These are phyloP conservation scores for Huntiella abstrusa DNA, from an alignment of 2,329 filamentous ascomycete species.

Conservation along the genomic window DNA sequence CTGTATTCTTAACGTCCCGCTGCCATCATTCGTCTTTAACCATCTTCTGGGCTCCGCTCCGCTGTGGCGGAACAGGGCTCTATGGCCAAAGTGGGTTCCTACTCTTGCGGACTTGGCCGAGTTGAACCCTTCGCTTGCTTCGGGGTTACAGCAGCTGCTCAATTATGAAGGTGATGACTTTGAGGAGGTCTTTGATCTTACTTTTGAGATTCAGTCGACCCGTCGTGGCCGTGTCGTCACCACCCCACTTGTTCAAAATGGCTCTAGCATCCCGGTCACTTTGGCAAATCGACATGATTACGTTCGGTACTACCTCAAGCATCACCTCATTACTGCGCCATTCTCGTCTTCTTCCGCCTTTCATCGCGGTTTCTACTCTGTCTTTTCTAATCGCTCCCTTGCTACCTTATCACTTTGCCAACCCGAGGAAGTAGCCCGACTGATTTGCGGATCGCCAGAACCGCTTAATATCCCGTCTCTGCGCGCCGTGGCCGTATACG, in stretches of 20 bases:
- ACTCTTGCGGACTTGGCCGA: constrained; percentile 69
- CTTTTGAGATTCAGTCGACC: constrained; percentile 62
- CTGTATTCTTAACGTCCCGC: constrained; percentile 71
- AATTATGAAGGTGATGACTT: constrained; percentile 66
- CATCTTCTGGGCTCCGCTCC: constrained; percentile 68
- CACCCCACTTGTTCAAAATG: constrained; percentile 54
- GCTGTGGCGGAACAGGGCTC: constrained; percentile 14
- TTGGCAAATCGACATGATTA: constrained; percentile 70
- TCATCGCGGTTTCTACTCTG: constrained; percentile 82
- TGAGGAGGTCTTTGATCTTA: constrained; percentile 51
- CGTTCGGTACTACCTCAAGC: constrained; percentile 65
- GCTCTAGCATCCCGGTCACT: constrained; percentile 60
- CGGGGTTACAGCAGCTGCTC: constrained; percentile 55
- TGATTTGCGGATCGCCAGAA: constrained; percentile 73
- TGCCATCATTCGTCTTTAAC: constrained; percentile 77
- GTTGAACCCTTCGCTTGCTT: constrained; percentile 57
- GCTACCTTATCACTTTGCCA: constrained; percentile 63
- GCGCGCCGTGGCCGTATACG: constrained; percentile 59
- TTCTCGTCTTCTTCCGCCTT: constrained; percentile 79
- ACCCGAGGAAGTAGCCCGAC: constrained; percentile 77
- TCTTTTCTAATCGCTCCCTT: constrained; percentile 55
- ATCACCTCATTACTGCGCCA: constrained; percentile 61
- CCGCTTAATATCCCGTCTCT: constrained; percentile 59
- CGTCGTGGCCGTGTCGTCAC: constrained; percentile 51
- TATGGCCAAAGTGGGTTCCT: constrained; percentile 36